Evolutionary conservation across 2,329 filamentous ascomycete species (phyloP), one percentile per base, ranked within the genome.

Genomic region (Eutypella sp.): DNA sequence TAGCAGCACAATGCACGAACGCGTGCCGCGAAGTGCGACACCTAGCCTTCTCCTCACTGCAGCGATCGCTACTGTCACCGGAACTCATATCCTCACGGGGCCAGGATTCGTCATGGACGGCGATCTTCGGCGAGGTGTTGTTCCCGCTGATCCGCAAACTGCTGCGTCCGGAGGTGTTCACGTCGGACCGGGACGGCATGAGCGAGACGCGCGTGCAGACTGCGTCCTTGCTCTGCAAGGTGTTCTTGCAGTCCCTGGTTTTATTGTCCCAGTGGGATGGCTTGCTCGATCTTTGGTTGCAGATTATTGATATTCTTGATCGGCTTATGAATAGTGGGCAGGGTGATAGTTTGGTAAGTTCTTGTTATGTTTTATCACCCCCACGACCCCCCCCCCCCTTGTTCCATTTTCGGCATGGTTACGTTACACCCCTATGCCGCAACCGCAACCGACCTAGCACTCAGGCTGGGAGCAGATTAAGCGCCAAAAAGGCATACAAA

Each of bases 291-390:
- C 75, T 97, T 10, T 99, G 93, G 93, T 71, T 93, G 39, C 85
- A 85, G 65, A 95, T 97, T 45, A 79, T 97, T 53, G 89, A 91
- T 56, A 88, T 96, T 44, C 90, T 99, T 81, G 93, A 99, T 65
- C 83, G 93, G 20, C 76, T 99, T 53, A 95, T 96, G 84, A 96
- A 96, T 60, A 93, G 88, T 59, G 92, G 92, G 1, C 90, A 96
- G 65, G 89, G 89, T 20, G 90, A 95, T 60, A 92, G 85, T 58
- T 69, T 95, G 62, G 87, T 91, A 79, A 69, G 84, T 75, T n/a
- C n/a, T 24, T 15, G 31, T 18, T 31, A n/a, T n/a, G n/a, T n/a
- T n/a, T n/a, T n/a, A n/a, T n/a, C n/a, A n/a, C n/a, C n/a, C n/a
- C n/a, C n/a, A n/a, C n/a, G n/a, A n/a, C 20, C n/a, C 4, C 34